A percentile compares a stretch with the other conserved stretches of the same genome.
Evolutionary conservation across 768 basidiomycete species (phyloP).

Genomic region (Boletellus ananiceps): DNA sequence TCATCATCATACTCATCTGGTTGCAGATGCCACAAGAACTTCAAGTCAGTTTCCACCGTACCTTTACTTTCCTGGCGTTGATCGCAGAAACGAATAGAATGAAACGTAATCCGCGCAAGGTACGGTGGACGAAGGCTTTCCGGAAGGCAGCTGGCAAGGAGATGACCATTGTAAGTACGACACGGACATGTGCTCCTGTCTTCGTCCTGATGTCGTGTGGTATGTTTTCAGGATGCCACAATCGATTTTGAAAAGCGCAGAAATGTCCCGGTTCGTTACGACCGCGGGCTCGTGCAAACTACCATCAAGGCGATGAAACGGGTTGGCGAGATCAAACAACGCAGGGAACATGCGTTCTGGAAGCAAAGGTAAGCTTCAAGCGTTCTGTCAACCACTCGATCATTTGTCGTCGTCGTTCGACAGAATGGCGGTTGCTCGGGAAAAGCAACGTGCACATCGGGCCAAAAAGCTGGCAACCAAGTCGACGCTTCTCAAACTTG

Average conservation of each 20-base stretch:
- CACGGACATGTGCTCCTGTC: neutral
- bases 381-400: neutral
- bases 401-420: neutral
- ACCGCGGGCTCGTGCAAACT: constrained; percentile 87
- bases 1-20: constrained; percentile 4
- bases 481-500: constrained; percentile 53
- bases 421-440: constrained; percentile 82
- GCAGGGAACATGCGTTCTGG: constrained; percentile 93
- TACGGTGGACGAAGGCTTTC: constrained; percentile 99
- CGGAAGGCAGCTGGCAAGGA: constrained; percentile 98
- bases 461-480: constrained; percentile 57
- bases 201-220: neutral
- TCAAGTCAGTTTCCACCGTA: constrained; percentile 65
- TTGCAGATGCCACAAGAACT: constrained; percentile 94
- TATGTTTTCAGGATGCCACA: constrained; percentile 77
- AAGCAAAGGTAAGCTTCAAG: constrained; percentile 67
- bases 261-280: constrained; percentile 95
- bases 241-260: constrained; percentile 99
- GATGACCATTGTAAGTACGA: constrained; percentile 85
- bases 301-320: constrained; percentile 97
- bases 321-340: constrained; percentile 84
- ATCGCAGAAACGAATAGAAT: constrained; percentile 51
- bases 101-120: constrained; percentile 99
- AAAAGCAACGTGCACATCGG: constrained; percentile 72
- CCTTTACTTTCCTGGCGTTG: neutral